Evolutionary conservation across 2,329 filamentous ascomycete species (phyloP), one percentile per base, ranked within the genome.

Genomic region (Neofusicoccum cordaticola): DNA sequence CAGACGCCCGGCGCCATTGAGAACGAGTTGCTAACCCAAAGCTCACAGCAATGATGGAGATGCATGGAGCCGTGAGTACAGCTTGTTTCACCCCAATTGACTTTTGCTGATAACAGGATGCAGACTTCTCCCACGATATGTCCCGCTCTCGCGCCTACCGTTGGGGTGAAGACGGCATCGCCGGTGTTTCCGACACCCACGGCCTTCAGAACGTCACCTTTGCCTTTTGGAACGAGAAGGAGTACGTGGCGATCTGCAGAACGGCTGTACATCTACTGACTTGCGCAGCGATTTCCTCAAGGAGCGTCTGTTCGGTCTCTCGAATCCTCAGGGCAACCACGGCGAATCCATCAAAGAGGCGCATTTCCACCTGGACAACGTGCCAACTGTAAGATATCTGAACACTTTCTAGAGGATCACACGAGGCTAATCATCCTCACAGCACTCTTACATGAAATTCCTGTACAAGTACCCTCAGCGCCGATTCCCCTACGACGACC

Each of bases 401-500:
- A 12, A 12, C 22, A 8, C 50, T 3, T 4, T 44, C 27, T 50
- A 8, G 67, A 70, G 67, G 68, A 69, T 71, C 69, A 79, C 71
- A 44, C 11, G 48, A 4, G 17, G 4, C 65, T 67, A 39, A 69
- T 57, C 50, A 3, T 31, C 19, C 15, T 65, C 66, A 35, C 76
- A 93, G 91, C 93, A 97, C 79, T 96, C 94, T 34, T 98, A 98
- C 82, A 98, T 98, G 94, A 98, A 98, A 78, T 96, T 89, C 74
- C 88, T 98, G 70, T 98, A 98, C 86, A 98, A 98, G 79, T 96
- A 97, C 72, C 95, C 95, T 0, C 94, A 98, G 79, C 86, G 85
- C 71, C 88, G 89, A 68, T 98, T 98, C 73, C 95, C 94, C 2
- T 98, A 98, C 81, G 85, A 97, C 77, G 88, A 97, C 69, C 83